A percentile compares a stretch with the other conserved stretches of the same genome.
phyloP scores from a whole-genome alignment of 176 grass and related monocot species.

The Musa itinerans region DNA sequence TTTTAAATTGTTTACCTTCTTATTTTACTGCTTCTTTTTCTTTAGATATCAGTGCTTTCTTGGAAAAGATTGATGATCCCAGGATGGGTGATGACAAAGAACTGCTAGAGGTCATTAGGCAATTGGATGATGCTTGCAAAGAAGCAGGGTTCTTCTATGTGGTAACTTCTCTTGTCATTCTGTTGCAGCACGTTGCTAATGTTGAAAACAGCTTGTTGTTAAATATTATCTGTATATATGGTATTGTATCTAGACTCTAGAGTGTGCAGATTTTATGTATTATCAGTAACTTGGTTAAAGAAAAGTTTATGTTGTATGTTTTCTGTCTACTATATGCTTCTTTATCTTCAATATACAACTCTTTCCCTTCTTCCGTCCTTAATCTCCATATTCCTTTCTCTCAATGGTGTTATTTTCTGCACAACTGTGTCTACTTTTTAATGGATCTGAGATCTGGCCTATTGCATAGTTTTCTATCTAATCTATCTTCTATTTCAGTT shows the following conservation, averaged over 20 bases:
- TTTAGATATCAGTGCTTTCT: slow-evolving; percentile 56
- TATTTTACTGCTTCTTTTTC: background rate
- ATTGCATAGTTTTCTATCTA: too few species aligned
- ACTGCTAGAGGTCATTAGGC: slow-evolving; percentile 40
- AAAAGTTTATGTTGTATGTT: background rate
- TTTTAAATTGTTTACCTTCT: slow-evolving; percentile 1
- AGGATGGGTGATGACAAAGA: slow-evolving; percentile 29
- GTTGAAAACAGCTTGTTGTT: background rate
- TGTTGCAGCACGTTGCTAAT: background rate
- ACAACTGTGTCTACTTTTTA: too few species aligned
- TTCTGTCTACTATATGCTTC: background rate
- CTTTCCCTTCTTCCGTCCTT: too few species aligned
- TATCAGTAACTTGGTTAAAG: background rate
- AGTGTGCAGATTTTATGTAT: too few species aligned
- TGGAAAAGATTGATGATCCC: slow-evolving; percentile 75
- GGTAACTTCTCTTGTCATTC: slow-evolving; percentile 47
- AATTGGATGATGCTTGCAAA: slow-evolving; percentile 64
- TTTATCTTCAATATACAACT: background rate
- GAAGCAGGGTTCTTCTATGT: slow-evolving; percentile 93
- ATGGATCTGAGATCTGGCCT: too few species aligned
- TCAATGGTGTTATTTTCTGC: too few species aligned
- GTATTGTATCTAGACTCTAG: too few species aligned
- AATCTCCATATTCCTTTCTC: too few species aligned
- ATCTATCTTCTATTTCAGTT: too few species aligned
- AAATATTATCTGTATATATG: too few species aligned